Conservation (phyloP, 2,329 filamentous ascomycete genomes). For the Bisporella sp. region DNA sequence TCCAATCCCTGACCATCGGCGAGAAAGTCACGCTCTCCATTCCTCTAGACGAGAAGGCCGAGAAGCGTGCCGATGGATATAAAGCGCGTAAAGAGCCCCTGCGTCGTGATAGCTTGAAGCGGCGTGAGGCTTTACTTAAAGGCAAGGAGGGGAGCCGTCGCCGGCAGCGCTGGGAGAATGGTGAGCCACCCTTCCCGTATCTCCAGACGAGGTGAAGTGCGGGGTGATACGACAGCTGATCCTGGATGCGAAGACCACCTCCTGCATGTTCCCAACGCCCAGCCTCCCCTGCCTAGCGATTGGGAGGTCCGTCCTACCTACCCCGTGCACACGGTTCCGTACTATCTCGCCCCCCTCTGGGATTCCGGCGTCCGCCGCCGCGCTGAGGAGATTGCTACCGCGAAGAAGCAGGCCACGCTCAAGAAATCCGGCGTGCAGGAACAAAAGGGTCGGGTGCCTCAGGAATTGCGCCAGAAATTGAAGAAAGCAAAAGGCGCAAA, state of each 20-base stretch:
- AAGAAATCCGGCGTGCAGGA: conserved; percentile 21
- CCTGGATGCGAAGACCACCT: conserved; percentile 59
- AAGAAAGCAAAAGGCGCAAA: conserved; percentile 75
- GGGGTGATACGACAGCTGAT: neutral
- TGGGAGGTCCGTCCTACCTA: conserved; percentile 80
- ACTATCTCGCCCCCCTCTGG: conserved; percentile 84
- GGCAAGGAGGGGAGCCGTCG: conserved; percentile 87
- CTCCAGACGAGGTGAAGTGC: neutral
- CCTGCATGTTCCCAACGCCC: conserved; percentile 75
- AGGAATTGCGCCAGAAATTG: conserved; percentile 70
- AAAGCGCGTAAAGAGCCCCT: conserved; percentile 28
- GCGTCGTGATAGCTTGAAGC: conserved; percentile 53
- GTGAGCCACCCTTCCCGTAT: conserved; percentile 39
- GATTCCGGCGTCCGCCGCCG: conserved; percentile 53
- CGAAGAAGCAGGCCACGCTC: conserved; percentile 30
- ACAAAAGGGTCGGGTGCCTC: conserved; percentile 57
- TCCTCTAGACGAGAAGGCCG: conserved; percentile 51
- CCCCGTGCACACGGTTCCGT: conserved; percentile 71
- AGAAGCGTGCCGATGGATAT: conserved; percentile 31
- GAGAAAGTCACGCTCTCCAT: conserved; percentile 62
- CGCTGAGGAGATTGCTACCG: conserved; percentile 40
- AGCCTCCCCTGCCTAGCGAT: conserved; percentile 75
- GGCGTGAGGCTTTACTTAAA: conserved; percentile 51
- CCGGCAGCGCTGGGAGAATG: conserved; percentile 90
- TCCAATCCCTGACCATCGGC: conserved; percentile 47